These are phyloP conservation scores for Claviceps sp. DNA, from an alignment of 2,329 filamentous ascomycete species.

Conservation along the genomic window DNA sequence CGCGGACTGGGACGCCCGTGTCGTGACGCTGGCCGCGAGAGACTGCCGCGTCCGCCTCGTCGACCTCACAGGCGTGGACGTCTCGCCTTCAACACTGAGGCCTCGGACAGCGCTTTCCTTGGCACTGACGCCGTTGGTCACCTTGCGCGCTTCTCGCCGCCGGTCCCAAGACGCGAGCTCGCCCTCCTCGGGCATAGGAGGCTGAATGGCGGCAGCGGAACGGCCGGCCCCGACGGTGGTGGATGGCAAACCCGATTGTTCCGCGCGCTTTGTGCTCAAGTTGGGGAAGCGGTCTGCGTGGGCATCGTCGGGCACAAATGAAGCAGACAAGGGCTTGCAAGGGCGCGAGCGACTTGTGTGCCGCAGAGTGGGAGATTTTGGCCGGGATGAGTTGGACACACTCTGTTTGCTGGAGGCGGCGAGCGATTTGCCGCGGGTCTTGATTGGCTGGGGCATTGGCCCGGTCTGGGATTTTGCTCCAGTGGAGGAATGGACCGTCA, in stretches of 20 bases:
- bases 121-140: constrained; percentile 23
- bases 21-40: constrained; percentile 19
- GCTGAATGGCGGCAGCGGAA: constrained; percentile 10
- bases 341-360: constrained; percentile 11
- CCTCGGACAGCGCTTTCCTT: constrained; percentile 27
- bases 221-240: constrained; percentile 5
- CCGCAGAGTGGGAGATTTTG: constrained; percentile 19
- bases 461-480: constrained; percentile 20
- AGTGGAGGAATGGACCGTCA: constrained; percentile 4
- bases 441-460: constrained; percentile 21
- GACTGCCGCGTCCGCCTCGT: constrained; percentile 25
- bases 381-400: constrained; percentile 23
- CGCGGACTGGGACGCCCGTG: constrained; percentile 34
- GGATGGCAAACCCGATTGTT: neutral
- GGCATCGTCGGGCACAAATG: constrained; percentile 14
- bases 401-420: constrained; percentile 23
- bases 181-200: constrained; percentile 16
- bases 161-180: constrained; percentile 21
- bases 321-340: constrained; percentile 12
- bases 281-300: constrained; percentile 22
- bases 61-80: constrained; percentile 18
- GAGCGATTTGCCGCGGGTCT: constrained; percentile 24
- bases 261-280: constrained; percentile 14
- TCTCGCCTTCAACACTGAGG: constrained; percentile 13
- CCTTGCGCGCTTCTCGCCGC: constrained; percentile 24